Conservation (phyloP, 495 filamentous ascomycete species). For the Glonium stellatum region DNA sequence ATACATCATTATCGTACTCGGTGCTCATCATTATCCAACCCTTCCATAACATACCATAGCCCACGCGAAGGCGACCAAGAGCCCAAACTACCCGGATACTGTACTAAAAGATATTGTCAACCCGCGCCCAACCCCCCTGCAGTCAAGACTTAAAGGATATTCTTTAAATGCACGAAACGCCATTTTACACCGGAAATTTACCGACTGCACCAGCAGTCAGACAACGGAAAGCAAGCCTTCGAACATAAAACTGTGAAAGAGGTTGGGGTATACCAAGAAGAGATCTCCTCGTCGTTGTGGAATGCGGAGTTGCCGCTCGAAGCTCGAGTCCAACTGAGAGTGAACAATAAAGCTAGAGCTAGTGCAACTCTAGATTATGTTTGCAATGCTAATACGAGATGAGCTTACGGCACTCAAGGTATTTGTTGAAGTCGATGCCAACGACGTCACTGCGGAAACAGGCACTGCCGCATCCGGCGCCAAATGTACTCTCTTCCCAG, state of each 20-base stretch:
- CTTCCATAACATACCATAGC: background rate
- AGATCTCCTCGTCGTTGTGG: too few relatives aligned
- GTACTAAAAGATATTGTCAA: too few relatives aligned
- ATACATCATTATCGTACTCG: background rate
- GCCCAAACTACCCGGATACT: too few relatives aligned
- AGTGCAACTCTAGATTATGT: conserved; percentile 16
- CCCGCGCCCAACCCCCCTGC: too few relatives aligned
- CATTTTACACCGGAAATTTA: too few relatives aligned
- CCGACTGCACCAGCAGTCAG: too few relatives aligned
- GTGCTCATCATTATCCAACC: background rate
- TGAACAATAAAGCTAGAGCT: background rate
- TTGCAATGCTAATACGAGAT: conserved; percentile 35
- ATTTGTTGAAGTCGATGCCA: conserved; percentile 1
- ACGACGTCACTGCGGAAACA: background rate
- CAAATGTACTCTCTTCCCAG: conserved; percentile 27
- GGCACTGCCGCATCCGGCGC: conserved; percentile 13
- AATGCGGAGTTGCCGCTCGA: too few relatives aligned
- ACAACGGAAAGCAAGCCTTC: too few relatives aligned
- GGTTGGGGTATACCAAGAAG: too few relatives aligned
- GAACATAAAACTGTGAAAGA: too few relatives aligned
- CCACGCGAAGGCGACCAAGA: background rate
- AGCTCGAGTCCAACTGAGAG: background rate
- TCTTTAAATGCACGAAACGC: too few relatives aligned
- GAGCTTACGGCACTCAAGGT: conserved; percentile 7
- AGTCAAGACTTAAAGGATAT: too few relatives aligned